phyloP scores from a whole-genome alignment of 257 asterid species.

The Agastache rugosa region DNA sequence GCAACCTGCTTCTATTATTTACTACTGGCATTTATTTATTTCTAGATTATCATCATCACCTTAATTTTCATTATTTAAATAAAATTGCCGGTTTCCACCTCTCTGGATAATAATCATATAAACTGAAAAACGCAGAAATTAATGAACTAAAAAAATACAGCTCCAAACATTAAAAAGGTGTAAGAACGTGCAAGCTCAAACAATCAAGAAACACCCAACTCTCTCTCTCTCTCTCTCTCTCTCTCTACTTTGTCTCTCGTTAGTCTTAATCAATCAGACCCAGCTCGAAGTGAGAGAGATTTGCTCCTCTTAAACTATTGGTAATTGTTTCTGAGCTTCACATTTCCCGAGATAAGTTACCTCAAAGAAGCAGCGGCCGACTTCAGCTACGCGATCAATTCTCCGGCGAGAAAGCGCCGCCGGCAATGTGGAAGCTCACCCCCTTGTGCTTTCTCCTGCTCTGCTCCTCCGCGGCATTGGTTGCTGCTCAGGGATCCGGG shows the following conservation, averaged over 20 bases:
- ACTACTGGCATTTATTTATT: background rate
- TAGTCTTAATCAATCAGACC: conserved; percentile 1
- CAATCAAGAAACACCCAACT: background rate
- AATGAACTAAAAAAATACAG: background rate
- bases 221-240: background rate
- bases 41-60: background rate
- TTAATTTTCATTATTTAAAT: background rate
- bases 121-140: background rate
- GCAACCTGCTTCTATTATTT: conserved; percentile 1
- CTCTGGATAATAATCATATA: background rate
- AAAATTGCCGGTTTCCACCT: background rate
- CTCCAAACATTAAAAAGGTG: background rate
- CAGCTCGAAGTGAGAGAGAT: background rate
- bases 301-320: background rate
- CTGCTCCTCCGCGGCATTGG: conserved; percentile 52
- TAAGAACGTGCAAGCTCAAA: background rate
- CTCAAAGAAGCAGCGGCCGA: background rate
- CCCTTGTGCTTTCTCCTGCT: conserved; percentile 40
- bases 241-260: conserved; percentile 14
- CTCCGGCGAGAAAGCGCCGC: conserved; percentile 25
- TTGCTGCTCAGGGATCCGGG: conserved; percentile 65
- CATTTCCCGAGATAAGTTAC: conserved; percentile 3
- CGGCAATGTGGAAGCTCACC: conserved; percentile 61
- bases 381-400: background rate
- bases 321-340: background rate